Evolutionary conservation across 139 green algal genomes (phyloP), one percentile per base, ranked within the genome.

Genomic region (Monoraphidium neglectum): DNA sequence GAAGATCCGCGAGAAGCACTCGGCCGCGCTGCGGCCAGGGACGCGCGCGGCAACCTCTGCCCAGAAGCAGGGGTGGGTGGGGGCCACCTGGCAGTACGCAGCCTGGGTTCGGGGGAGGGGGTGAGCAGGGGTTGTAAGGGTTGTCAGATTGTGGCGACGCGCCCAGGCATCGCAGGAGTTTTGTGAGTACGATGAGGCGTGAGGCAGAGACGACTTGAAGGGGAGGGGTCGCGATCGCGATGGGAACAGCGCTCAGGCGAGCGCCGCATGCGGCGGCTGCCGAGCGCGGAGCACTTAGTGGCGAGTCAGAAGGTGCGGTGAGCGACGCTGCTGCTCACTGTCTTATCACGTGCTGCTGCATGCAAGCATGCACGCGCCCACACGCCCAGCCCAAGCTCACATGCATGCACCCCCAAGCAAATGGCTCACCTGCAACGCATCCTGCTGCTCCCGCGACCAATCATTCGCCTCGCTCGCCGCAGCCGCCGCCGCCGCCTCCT

Each of bases 1-100:
- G 74, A 83, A 82, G 24, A 84, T 73, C 65, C 74, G 80, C 37
- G 63, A 65, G 60, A 79, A 82, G 70, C 86, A 88, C 61, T 90
- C 76, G 36, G 70, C 32, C 4, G 83, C 81, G 21, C 68, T 82
- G 59, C 77, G 78, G 24, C 71, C 81, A 5, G 67, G 80, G 37
- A 90, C 79, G 8, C 60, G 30, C 16, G 53, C 46, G 2, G 82
- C 85, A 60, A 87, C 85, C 68, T 78, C 63, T 72, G 84, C 81
- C 84, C 84, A 89, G 78, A 86, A 87, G 75, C 82, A 81, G 28
- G 43, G 62, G 70, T 81, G 72, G 3, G 70, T 83, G 38, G 84
- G 84, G 63, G 84, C 70, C 18, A 83, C 74, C 43, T 67, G 38
- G 21, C 63, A 73, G 59, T 77, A 85, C 1, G 79, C 72, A 1